Evolutionary conservation across 2,329 filamentous ascomycete genomes (phyloP), one percentile per base, ranked within the genome.

Genomic region (Calonectria multiphialidica): DNA sequence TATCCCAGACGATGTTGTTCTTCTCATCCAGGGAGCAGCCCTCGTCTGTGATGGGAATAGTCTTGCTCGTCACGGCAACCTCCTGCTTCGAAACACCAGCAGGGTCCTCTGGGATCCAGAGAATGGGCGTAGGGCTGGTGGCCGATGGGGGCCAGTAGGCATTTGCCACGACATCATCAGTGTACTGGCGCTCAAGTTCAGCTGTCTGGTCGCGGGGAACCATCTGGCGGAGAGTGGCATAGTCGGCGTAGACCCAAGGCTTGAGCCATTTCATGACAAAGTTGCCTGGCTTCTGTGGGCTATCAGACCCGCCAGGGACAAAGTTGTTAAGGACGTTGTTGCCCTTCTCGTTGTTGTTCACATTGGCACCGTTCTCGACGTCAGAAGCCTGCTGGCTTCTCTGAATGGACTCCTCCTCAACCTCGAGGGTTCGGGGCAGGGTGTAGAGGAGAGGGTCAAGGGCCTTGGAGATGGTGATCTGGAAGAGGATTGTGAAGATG

Each of bases 51-150:
- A 94, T 94, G 5, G 90, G 88, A 49, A 94, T 92, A 28, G 94
- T 89, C 75, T 90, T 90, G 76, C 87, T 87, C 0, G 92, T 93
- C 75, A 94, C 90, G 47, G 87, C 86, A 70, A 95, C 88, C 82
- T 96, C 94, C 80, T 96, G 93, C 77, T 86, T 86, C 70, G 90
- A 93, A 44, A 96, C 89, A 28, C 93, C 93, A 30, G 90, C 88
- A 1, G 88, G 86, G 80, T 97, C 94, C 66, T 89, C 88, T 1
- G 94, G 94, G 33, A 97, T 91, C 94, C 94, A 97, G 35, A 97
- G 86, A 9, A 92, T 85, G 4, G 93, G 93, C 0, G 90, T 84
- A 47, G 88, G 84, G 63, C 88, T 86, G 50, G 85, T 90, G 80
- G 95, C 90, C 10, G 93, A 89, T 0, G 94, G 93, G 75, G 95